phyloP scores from a whole-genome alignment of 2,329 filamentous ascomycete species.

The Penicillium paneum region DNA sequence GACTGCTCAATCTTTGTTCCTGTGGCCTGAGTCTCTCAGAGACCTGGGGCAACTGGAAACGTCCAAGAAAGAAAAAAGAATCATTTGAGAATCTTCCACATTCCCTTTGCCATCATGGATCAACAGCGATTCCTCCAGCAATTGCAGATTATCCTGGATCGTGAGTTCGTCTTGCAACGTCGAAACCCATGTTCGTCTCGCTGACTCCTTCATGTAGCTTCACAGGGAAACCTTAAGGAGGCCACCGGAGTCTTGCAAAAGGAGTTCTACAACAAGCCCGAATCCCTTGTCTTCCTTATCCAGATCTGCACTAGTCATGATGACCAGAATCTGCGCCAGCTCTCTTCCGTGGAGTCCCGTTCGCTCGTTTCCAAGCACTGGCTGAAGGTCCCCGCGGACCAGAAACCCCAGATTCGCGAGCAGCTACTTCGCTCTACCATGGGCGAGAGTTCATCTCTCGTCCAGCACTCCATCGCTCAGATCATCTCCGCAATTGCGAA shows the following conservation, averaged over 20 bases:
- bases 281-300: conserved; percentile 79
- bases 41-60: conserved; percentile 10
- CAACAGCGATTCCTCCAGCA: conserved; percentile 80
- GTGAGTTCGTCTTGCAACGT: conserved; percentile 53
- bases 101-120: conserved; percentile 58
- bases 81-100: conserved; percentile 7
- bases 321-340: conserved; percentile 70
- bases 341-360: conserved; percentile 85
- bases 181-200: neutral
- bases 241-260: conserved; percentile 88
- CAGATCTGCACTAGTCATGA: conserved; percentile 82
- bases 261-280: conserved; percentile 83
- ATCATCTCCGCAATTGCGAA: conserved; percentile 84
- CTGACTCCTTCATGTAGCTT: conserved; percentile 55
- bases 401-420: conserved; percentile 77
- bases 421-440: conserved; percentile 81
- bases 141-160: conserved; percentile 81
- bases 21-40: conserved; percentile 11
- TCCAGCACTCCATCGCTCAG: conserved; percentile 82
- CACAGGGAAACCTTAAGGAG: conserved; percentile 84
- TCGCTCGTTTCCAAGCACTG: conserved; percentile 84
- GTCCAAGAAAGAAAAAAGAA: conserved; percentile 1
- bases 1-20: conserved; percentile 28
- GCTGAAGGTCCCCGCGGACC: conserved; percentile 66
- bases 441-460: conserved; percentile 70